Evolutionary conservation across 139 green algal species (phyloP).

Genomic region (Coelastrella sp.): DNA sequence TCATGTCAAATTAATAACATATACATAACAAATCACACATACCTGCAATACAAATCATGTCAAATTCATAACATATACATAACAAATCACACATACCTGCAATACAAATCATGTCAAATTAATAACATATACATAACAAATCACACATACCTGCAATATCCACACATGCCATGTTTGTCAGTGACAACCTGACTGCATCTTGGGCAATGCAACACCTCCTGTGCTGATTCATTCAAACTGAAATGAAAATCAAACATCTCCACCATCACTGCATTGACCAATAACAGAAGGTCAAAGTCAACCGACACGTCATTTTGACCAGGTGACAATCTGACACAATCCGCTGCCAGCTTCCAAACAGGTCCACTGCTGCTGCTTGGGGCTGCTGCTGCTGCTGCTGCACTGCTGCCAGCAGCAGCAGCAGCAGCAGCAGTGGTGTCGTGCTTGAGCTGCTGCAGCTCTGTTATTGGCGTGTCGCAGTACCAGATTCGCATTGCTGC

Average conservation of each 20-base stretch:
- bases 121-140: no score
- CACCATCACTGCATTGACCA: constrained; percentile 6
- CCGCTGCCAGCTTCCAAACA: neutral
- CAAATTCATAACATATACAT: neutral
- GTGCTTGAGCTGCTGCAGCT: constrained; percentile 44
- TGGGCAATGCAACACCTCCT: constrained; percentile 45
- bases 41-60: neutral
- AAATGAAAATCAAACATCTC: constrained; percentile 34
- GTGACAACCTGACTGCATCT: constrained; percentile 43
- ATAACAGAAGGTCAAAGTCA: constrained; percentile 18
- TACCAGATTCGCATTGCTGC: constrained; percentile 14
- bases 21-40: no score
- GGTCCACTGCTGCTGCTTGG: constrained; percentile 5
- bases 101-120: neutral
- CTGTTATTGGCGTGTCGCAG: constrained; percentile 23
- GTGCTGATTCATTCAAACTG: neutral
- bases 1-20: neutral
- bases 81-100: no score
- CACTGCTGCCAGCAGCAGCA: neutral
- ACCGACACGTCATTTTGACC: constrained; percentile 18
- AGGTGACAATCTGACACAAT: neutral
- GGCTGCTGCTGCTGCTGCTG: neutral
- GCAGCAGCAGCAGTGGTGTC: no score
- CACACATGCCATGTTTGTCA: constrained; percentile 35
- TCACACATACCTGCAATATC: constrained; percentile 37